Percentiles rank a stretch among this genome's conserved stretches.
These are phyloP conservation scores for Dorcoceras hygrometricum DNA, from an alignment of 257 asterid genomes.

Conservation along the genomic window DNA sequence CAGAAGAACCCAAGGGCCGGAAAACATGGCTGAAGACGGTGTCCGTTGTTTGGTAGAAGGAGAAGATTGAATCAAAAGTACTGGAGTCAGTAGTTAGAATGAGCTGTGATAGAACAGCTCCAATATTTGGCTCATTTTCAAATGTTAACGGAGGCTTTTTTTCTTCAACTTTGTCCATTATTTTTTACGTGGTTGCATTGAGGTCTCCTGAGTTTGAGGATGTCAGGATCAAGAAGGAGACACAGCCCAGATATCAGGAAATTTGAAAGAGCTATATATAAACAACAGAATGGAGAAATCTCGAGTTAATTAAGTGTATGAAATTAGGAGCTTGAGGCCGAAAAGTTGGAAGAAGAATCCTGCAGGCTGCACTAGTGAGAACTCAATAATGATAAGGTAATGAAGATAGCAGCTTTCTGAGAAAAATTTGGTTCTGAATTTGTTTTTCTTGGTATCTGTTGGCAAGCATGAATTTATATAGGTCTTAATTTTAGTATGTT, in stretches of 20 bases:
- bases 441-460: conserved; percentile 19
- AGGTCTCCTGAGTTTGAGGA: background rate
- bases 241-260: background rate
- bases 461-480: conserved; percentile 14
- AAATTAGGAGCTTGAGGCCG: background rate
- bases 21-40: conserved; percentile 24
- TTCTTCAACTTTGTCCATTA: conserved; percentile 44
- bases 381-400: background rate
- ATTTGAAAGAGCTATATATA: background rate
- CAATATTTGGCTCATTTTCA: conserved; percentile 36
- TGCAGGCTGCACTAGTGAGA: conserved; percentile 16
- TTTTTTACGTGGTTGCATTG: conserved; percentile 2
- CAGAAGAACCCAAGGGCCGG: conserved; percentile 59
- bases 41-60: conserved; percentile 34
- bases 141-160: conserved; percentile 17
- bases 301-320: conserved; percentile 32
- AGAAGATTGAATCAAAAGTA: conserved; percentile 76
- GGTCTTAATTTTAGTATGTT: conserved; percentile 11
- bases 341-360: background rate
- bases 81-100: conserved; percentile 62
- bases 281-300: conserved; percentile 14
- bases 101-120: conserved; percentile 59
- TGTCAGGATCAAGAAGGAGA: background rate
- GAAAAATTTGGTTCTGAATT: conserved; percentile 4
- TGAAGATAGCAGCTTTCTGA: conserved; percentile 18